Conservation (phyloP, 2,329 filamentous ascomycete species). For the Botrytis pseudocinerea region DNA sequence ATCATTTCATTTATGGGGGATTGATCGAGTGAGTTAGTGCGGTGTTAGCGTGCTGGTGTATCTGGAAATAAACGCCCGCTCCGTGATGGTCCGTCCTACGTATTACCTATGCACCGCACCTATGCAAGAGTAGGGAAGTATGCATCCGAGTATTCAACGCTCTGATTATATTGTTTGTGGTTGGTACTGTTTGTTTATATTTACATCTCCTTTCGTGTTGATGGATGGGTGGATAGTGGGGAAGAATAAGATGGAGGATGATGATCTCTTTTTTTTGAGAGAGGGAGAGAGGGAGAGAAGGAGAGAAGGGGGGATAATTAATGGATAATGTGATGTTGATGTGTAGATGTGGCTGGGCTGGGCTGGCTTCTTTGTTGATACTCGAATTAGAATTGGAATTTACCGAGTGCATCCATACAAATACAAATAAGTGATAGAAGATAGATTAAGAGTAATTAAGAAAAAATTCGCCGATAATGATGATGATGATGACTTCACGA, state of each 20-base stretch:
- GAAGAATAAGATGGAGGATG: conserved; percentile 5
- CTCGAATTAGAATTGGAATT: neutral
- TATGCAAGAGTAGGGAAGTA: no score
- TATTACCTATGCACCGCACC: no score
- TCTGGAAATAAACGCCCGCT: no score
- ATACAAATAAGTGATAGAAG: neutral
- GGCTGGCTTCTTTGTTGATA: neutral
- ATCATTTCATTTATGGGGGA: no score
- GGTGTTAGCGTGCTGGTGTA: no score
- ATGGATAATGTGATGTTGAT: neutral
- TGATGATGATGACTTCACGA: neutral
- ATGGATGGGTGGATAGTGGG: neutral
- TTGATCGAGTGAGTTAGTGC: no score
- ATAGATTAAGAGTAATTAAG: neutral
- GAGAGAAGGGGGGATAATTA: neutral
- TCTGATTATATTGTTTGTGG: no score
- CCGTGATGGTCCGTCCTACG: no score
- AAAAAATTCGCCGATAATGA: neutral
- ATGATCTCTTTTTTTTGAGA: neutral
- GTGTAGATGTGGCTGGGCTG: neutral
- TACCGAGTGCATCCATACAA: neutral
- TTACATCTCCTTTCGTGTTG: neutral
- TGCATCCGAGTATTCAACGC: no score
- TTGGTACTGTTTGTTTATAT: neutral
- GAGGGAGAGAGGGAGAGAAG: no score